These are phyloP conservation scores for Nidula microcarpa DNA, from an alignment of 768 basidiomycete species.

Conservation along the genomic window DNA sequence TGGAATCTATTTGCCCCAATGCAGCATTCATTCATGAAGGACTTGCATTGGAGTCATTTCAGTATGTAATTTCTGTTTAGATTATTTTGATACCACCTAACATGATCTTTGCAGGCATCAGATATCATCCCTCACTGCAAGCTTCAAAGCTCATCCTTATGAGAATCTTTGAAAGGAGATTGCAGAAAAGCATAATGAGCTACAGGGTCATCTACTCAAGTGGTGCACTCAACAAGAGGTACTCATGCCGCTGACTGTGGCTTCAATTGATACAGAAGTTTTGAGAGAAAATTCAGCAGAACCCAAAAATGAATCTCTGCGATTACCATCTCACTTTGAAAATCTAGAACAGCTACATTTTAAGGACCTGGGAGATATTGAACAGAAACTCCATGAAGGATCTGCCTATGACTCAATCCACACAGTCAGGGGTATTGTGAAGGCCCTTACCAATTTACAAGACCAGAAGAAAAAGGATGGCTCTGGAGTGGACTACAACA, in stretches of 20 bases:
- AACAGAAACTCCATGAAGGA: slow-evolving; percentile 10
- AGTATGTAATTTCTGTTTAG: no score
- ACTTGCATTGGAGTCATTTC: no score
- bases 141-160: no score
- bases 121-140: no score
- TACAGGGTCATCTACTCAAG: no score
- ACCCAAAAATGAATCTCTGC: slow-evolving; percentile 10
- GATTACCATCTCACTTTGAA: slow-evolving; percentile 5
- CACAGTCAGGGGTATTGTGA: slow-evolving; percentile 3
- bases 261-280: no score
- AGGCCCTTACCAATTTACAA: neutral
- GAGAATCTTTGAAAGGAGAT: no score
- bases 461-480: slow-evolving; percentile 4
- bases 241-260: no score
- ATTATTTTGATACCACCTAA: no score
- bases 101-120: no score
- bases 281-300: neutral
- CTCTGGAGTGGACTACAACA: slow-evolving; percentile 7
- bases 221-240: no score
- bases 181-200: no score
- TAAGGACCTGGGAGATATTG: neutral
- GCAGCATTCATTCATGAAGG: slow-evolving; percentile 9
- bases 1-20: neutral
- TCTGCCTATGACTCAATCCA: slow-evolving; percentile 9
- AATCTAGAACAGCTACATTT: slow-evolving; percentile 1